Evolutionary conservation across 2,329 filamentous ascomycete genomes (phyloP).

Genomic region (Colletotrichum sp.): DNA sequence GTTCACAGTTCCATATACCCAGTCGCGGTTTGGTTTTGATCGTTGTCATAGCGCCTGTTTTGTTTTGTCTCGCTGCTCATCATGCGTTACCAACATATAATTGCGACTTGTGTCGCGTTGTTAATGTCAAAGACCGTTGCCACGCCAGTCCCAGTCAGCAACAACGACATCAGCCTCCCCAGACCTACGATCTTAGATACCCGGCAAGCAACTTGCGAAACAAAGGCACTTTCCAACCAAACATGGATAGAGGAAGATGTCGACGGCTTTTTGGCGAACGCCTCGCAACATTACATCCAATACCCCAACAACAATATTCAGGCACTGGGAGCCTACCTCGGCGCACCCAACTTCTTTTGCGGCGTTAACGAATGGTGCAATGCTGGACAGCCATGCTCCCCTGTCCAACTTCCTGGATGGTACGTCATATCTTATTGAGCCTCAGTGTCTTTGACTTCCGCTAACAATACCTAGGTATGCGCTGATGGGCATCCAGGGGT

Average conservation of each 20-base stretch:
- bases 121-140: not conserved
- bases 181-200: not conserved
- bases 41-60: not conserved
- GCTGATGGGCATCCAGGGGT: conserved; percentile 13
- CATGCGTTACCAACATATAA: not conserved
- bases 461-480: not conserved
- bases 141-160: not conserved
- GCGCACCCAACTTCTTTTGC: conserved; percentile 22
- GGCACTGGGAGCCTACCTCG: conserved; percentile 7
- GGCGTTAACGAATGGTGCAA: conserved; percentile 14
- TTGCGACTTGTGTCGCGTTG: not conserved
- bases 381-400: conserved; percentile 21
- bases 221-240: not conserved
- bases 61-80: not conserved
- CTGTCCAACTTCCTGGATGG: conserved; percentile 15
- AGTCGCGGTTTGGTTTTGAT: not conserved
- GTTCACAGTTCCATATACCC: not conserved
- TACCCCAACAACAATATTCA: conserved; percentile 11
- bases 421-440: not conserved
- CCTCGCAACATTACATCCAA: not conserved
- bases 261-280: not conserved
- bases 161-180: not conserved
- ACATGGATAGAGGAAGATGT: not conserved
- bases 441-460: not conserved
- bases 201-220: not conserved